phyloP scores from a whole-genome alignment of 176 grass and related monocot species.

The Musa acuminata region DNA sequence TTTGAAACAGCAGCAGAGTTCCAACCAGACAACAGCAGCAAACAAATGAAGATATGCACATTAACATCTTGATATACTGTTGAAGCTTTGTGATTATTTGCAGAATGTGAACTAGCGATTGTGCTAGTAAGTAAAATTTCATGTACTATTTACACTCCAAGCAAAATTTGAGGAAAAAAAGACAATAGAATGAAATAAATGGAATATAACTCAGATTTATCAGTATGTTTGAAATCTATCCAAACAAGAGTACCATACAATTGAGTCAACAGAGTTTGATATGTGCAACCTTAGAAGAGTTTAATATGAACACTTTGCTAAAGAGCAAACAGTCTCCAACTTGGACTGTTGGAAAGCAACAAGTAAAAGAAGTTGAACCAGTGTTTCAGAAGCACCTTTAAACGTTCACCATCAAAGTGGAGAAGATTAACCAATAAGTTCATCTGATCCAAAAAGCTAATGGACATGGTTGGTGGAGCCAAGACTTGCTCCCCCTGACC shows the following conservation, averaged over 20 bases:
- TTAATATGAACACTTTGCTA: too few species aligned
- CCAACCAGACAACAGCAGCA: not conserved
- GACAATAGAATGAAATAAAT: too few species aligned
- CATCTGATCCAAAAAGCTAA: not conserved
- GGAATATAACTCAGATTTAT: too few species aligned
- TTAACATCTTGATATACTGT: not conserved
- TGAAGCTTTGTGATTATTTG: not conserved
- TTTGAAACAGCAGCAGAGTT: not conserved
- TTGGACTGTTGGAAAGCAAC: too few species aligned
- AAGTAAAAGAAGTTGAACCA: not conserved
- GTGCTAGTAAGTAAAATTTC: not conserved
- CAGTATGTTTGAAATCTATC: too few species aligned
- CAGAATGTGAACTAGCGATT: not conserved
- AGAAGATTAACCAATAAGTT: too few species aligned
- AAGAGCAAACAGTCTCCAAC: too few species aligned
- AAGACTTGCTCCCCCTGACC: not conserved
- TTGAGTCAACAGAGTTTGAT: too few species aligned
- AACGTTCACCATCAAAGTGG: too few species aligned
- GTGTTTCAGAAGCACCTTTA: not conserved
- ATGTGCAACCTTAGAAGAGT: not conserved
- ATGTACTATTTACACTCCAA: too few species aligned
- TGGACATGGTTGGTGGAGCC: conserved; percentile 2
- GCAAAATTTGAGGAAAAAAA: too few species aligned
- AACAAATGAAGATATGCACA: not conserved
- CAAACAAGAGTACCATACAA: too few species aligned